A percentile compares a stretch with the other conserved stretches of the same genome.
phyloP scores from a whole-genome alignment of 1,139 yeast genomes.

The Geotrichum bryndzae region DNA sequence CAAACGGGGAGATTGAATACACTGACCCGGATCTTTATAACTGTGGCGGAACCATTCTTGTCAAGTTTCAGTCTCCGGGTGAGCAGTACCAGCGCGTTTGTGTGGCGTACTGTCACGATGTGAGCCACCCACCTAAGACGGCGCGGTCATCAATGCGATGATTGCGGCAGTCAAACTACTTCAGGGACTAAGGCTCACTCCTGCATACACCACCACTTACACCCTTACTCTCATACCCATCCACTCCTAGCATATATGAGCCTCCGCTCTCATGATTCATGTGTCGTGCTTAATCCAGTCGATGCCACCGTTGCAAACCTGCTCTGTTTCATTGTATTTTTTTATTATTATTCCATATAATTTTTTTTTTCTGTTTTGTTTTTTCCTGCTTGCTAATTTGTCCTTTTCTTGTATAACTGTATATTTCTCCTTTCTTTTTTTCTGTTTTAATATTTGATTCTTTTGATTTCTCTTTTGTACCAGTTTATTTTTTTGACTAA shows the following conservation, averaged over 20 bases:
- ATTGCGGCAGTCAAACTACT: background rate
- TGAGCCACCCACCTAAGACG: slow-evolving; percentile 14
- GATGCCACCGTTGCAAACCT: background rate
- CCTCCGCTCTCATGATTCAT: background rate
- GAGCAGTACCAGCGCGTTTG: slow-evolving; percentile 13
- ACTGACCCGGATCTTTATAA: slow-evolving; percentile 13
- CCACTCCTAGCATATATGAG: background rate
- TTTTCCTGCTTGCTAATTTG: background rate
- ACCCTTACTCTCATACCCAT: background rate
- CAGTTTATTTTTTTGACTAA: background rate
- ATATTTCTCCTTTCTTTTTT: background rate
- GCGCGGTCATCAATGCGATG: background rate
- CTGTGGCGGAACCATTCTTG: slow-evolving; percentile 16
- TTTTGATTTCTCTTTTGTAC: background rate
- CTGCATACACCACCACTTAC: background rate
- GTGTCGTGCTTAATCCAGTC: background rate
- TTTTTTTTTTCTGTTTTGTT: background rate
- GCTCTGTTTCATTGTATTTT: background rate
- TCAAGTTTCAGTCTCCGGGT: slow-evolving; percentile 16
- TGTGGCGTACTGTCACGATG: slow-evolving; percentile 17
- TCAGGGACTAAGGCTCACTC: background rate
- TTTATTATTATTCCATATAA: background rate
- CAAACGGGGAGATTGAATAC: slow-evolving; percentile 8
- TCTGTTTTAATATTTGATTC: background rate
- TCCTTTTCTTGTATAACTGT: background rate